Base-by-base conservation (phyloP, 441 rosid species). In the Pelargonium citronellum region DNA sequence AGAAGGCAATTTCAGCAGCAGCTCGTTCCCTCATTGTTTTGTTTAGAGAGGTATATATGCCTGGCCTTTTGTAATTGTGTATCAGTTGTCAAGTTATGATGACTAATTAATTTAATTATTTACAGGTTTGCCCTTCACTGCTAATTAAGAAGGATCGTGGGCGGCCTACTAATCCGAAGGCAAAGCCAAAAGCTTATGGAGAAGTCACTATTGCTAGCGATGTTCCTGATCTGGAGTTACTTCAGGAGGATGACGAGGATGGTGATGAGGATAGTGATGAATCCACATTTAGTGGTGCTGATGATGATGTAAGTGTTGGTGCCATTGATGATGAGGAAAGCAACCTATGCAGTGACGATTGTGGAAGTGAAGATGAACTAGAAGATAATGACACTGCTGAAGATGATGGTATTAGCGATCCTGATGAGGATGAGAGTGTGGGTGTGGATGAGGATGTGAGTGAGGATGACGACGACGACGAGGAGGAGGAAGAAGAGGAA, bases 121-220 rank as follows among this genome's bases (percentile, higher is more conserved):
- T 80, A 44, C 72, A 94, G 99, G 75, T 94, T 71, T 91, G 91
- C 75, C 99, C 99, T 55, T 85, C 94, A 9, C 85, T 94, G 78
- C 85, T 91, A 68, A 84, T 88, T 76, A 94, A 92, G 82, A 91
- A 94, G 82, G 99, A 94, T 79, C 87, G 97, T 49, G 99, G 99
- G 39, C 94, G 97, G 61, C 92, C 91, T 27, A 75, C 65, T 70
- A 85, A 90, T 73, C 86, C 91, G 27, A 78, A 80, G 74, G 91
- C 96, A 60, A 89, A 78, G 81, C 97, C 98, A 41, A 95, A 79
- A 85, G 92, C 92, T 39, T 95, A 76, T 30, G 97, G 99, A 71
- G 94, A 92, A 84, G 84, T 69, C 65, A 71, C 69, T 80, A 89
- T 87, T 74, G 84, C 73, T 69, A 89, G 83, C 71, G 62, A 83